Evolutionary conservation across 2,329 filamentous ascomycete genomes (phyloP).

Genomic region (Kalaharituber pfeilii): DNA sequence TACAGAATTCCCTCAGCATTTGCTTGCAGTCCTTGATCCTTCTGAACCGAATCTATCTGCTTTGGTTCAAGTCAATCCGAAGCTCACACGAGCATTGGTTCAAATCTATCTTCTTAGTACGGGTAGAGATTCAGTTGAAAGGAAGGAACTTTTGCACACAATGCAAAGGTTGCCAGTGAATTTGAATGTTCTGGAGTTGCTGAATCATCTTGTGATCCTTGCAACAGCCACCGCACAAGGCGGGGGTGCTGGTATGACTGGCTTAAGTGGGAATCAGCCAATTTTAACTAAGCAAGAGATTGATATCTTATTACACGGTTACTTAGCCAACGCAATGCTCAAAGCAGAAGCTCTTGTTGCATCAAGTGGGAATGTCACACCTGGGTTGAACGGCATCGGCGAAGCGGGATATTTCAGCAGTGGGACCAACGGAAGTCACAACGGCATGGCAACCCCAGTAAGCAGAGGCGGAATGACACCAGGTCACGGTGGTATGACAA

Average conservation of each 20-base stretch:
- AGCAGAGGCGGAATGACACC: neutral
- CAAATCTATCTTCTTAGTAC: neutral
- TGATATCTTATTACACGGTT: slow-evolving; percentile 9
- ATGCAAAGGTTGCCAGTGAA: slow-evolving; percentile 7
- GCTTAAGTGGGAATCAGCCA: neutral
- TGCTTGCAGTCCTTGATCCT: neutral
- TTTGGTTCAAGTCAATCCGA: neutral
- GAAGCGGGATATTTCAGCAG: neutral
- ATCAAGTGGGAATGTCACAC: neutral
- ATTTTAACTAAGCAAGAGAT: slow-evolving; percentile 10
- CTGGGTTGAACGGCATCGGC: neutral
- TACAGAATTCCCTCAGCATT: neutral
- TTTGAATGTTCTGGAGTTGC: slow-evolving; percentile 9
- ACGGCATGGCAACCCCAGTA: neutral
- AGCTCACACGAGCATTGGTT: neutral
- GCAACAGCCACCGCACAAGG: neutral
- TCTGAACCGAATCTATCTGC: neutral
- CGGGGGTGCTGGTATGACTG: neutral
- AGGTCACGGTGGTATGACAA: neutral
- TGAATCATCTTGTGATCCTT: slow-evolving; percentile 6
- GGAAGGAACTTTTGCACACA: neutral
- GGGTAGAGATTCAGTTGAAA: neutral
- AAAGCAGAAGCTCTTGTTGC: slow-evolving; percentile 11
- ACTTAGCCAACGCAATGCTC: slow-evolving; percentile 13
- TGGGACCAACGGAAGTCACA: neutral